Evolutionary conservation across 495 filamentous ascomycete genomes (phyloP).

Genomic region (Letharia columbiana): DNA sequence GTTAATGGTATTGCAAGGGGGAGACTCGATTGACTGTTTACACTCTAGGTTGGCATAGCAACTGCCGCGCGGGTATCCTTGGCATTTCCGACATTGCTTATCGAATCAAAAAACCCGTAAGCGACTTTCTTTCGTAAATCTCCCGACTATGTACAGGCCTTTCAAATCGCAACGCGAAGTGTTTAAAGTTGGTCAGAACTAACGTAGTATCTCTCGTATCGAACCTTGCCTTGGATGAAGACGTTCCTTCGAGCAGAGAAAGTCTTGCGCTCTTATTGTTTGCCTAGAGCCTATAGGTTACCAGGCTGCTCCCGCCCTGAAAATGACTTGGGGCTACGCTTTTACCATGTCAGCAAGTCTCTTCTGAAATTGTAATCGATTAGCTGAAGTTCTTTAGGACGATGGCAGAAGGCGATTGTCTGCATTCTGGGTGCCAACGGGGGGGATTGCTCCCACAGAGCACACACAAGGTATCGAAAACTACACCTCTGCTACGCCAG

Average conservation of each 20-base stretch:
- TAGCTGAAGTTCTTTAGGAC: constrained; percentile 9
- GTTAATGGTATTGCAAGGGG: neutral
- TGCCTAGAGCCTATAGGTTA: neutral
- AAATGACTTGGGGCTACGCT: neutral
- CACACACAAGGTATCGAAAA: constrained; percentile 4
- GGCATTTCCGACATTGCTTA: neutral
- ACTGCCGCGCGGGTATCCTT: constrained; percentile 12
- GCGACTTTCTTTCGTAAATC: neutral
- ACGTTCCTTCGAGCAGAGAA: neutral
- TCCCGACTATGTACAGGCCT: neutral
- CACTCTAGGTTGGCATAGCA: constrained; percentile 7
- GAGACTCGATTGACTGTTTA: constrained; percentile 3
- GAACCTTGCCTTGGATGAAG: constrained; percentile 12
- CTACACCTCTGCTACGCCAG: neutral
- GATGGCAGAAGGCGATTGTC: constrained; percentile 26
- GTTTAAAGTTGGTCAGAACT: neutral
- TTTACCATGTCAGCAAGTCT: constrained; percentile 12
- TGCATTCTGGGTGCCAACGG: constrained; percentile 24
- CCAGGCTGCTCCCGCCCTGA: neutral
- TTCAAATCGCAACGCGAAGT: no score
- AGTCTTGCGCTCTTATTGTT: neutral
- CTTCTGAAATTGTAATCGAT: neutral
- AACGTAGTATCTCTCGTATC: no score
- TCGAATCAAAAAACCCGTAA: no score
- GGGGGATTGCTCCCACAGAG: constrained; percentile 21